phyloP scores from a whole-genome alignment of 208 protist species.

The Wallacemonas sp. region DNA sequence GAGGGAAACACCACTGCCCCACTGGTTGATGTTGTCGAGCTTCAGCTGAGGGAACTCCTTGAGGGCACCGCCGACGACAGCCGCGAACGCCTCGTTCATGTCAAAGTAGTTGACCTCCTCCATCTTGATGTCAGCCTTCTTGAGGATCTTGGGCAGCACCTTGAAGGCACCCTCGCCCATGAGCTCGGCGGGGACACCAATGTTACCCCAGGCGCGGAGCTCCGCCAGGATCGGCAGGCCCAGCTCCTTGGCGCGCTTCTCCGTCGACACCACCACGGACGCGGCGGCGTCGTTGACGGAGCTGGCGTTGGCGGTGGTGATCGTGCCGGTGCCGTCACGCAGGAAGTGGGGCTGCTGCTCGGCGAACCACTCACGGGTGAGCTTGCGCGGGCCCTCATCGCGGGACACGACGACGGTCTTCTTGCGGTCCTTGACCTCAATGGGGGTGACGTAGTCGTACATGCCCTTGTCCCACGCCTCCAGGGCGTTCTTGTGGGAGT shows the following conservation, averaged over 20 bases:
- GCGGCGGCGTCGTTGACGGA: constrained; percentile 92
- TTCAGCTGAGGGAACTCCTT: constrained; percentile 85
- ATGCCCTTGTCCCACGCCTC: constrained; percentile 80
- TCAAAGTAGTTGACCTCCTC: constrained; percentile 91
- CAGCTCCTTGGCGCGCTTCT: constrained; percentile 72
- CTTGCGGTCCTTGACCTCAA: constrained; percentile 65
- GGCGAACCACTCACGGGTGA: constrained; percentile 85
- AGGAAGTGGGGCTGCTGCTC: constrained; percentile 89
- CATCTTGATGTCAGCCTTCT: constrained; percentile 44
- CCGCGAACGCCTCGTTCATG: constrained; percentile 98
- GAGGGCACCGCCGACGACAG: constrained; percentile 89
- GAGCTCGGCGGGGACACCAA: constrained; percentile 85
- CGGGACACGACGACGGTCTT: constrained; percentile 45
- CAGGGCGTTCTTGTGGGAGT: constrained; percentile 85
- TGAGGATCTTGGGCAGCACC: constrained; percentile 86
- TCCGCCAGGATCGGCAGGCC: constrained; percentile 85
- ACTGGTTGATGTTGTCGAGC: constrained; percentile 90
- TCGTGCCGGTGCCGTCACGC: constrained; percentile 79
- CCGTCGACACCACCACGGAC: constrained; percentile 80
- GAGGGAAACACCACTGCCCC: constrained; percentile 94
- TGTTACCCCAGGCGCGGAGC: constrained; percentile 87
- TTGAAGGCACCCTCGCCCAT: constrained; percentile 92
- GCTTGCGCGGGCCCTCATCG: constrained; percentile 90
- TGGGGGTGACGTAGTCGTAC: constrained; percentile 90
- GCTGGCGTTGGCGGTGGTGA: constrained; percentile 93